Base-by-base conservation (phyloP, 768 basidiomycete species). In the Artomyces pyxidatus region DNA sequence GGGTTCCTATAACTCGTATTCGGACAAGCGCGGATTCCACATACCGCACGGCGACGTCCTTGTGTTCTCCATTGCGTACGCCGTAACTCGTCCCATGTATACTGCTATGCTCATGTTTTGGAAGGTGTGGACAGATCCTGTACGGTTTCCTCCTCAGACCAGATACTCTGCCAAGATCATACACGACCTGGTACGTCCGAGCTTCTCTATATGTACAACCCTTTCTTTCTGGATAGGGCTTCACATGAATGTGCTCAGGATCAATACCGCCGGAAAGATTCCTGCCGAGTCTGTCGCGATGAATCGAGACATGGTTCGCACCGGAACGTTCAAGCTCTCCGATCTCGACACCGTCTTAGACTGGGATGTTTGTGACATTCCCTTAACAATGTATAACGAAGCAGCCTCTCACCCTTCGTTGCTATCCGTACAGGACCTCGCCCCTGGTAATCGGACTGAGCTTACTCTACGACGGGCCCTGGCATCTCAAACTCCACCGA, bases 11-110 rank as follows among this genome's bases (percentile, higher is more conserved):
- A 95, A 94, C 59, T 75, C 80, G 7, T 83, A 81, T 57, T 80
- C 89, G 1, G 73, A 74, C 2, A 78, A 76, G 56, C 77, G 76
- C 26, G 80, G 80, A 26, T 72, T 93, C 38, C 69, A 68, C 38
- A 72, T 97, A 14, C 93, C 92, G 0, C 74, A 92, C 61, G 94
- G 94, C 4, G 87, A 85, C 42, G 76, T 89, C 0, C 63, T 94
- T 7, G 76, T 95, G 9, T 96, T 97, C 59, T 72, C 82, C 0
- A 58, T 92, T 4, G 80, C 80, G 84, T 88, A 59, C 10, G 76
- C 63, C 11, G 14, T n/a, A 22, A 16, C 21, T 25, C 7, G 23
- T 12, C 38, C 29, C 16, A 3, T 37, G 9, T 22, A 22, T 17
- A 9, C 19, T 1, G 21, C 17, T 10, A n/a, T 19, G 22, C 49